Evolutionary conservation across 2,329 filamentous ascomycete genomes (phyloP).

Genomic region (Malbranchea cinnamomea): DNA sequence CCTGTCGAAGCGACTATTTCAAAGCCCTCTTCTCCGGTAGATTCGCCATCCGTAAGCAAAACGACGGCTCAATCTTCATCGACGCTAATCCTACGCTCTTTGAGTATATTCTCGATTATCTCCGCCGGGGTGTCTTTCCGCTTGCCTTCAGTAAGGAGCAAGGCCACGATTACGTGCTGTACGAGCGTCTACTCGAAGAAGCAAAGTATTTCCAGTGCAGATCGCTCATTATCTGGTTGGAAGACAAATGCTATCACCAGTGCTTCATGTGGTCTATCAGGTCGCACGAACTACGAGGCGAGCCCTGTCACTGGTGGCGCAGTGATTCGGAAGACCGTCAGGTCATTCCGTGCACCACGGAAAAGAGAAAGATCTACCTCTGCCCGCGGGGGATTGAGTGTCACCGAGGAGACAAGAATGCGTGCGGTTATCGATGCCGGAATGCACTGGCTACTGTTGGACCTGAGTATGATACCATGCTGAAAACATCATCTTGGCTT

Average conservation of each 20-base stretch:
- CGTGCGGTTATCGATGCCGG: slow-evolving; percentile 5
- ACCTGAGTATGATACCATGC: slow-evolving; percentile 1
- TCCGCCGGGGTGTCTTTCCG: slow-evolving; percentile 7
- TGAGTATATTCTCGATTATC: slow-evolving; percentile 6
- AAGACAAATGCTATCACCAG: slow-evolving; percentile 6
- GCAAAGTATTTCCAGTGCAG: slow-evolving; percentile 8
- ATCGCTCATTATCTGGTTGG: slow-evolving; percentile 5
- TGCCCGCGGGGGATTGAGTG: slow-evolving; percentile 6
- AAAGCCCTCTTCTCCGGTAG: slow-evolving; percentile 6
- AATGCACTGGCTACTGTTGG: slow-evolving; percentile 3
- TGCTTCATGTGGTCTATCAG: slow-evolving; percentile 4
- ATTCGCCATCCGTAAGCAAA: slow-evolving; percentile 3
- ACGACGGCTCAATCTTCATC: slow-evolving; percentile 7
- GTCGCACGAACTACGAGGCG: not conserved
- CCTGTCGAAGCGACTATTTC: slow-evolving; percentile 7
- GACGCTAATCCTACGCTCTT: slow-evolving; percentile 6
- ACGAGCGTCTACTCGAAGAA: slow-evolving; percentile 6
- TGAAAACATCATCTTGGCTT: slow-evolving; percentile 1
- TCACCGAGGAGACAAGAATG: slow-evolving; percentile 2
- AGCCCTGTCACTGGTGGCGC: not conserved
- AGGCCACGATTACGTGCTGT: slow-evolving; percentile 7
- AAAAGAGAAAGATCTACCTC: slow-evolving; percentile 2
- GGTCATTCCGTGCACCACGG: not conserved
- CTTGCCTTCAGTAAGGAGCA: slow-evolving; percentile 4
- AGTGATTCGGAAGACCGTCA: not conserved